phyloP scores from a whole-genome alignment of 2,329 filamentous ascomycete species.

The Thelonectria rubi region DNA sequence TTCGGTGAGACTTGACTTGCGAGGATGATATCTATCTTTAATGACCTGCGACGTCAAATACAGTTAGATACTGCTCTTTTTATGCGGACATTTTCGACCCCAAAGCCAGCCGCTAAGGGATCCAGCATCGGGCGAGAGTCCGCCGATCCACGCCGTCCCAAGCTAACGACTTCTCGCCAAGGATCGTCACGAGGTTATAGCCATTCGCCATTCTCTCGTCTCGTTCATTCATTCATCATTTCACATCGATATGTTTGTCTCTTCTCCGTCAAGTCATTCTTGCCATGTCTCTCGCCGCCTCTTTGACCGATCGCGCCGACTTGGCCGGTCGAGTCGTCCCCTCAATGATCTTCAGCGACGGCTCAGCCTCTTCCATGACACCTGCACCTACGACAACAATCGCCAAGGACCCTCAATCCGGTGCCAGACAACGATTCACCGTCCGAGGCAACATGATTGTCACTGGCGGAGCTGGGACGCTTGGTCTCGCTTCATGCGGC shows the following conservation, averaged over 20 bases:
- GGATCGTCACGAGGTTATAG: neutral
- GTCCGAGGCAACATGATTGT: constrained; percentile 50
- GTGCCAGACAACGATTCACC: constrained; percentile 20
- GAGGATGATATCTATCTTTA: neutral
- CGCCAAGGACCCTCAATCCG: constrained; percentile 4
- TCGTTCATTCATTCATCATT: no score
- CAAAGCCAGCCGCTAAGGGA: neutral
- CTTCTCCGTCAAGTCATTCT: neutral
- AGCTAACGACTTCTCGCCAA: neutral
- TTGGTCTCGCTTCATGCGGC: constrained; percentile 54
- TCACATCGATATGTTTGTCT: no score
- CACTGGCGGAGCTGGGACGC: constrained; percentile 62
- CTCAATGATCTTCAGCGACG: constrained; percentile 21
- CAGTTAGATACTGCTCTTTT: no score
- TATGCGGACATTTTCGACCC: no score
- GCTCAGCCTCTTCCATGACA: constrained; percentile 23
- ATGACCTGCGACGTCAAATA: no score
- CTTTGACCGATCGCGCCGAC: constrained; percentile 14
- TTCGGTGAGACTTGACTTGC: neutral
- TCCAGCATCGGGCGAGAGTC: constrained; percentile 4
- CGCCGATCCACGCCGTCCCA: no score
- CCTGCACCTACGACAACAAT: constrained; percentile 1
- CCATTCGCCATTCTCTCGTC: neutral
- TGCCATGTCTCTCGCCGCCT: constrained; percentile 13
- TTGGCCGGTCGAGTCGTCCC: constrained; percentile 15